Conservation (phyloP, 306 rosid species). For the Leucaena leucocephala region DNA sequence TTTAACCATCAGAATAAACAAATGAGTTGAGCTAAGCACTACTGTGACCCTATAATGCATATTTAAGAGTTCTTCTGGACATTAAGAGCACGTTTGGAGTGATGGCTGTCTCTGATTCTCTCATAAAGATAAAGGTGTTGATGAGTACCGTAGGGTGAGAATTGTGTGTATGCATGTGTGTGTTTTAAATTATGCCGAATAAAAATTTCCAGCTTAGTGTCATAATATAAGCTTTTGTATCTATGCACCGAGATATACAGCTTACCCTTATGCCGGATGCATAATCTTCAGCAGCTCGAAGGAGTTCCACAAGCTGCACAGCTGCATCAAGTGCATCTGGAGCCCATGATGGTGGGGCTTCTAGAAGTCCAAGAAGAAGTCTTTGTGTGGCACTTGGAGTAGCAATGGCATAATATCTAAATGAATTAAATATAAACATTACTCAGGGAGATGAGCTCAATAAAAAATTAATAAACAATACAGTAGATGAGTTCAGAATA, state of each 20-base stretch:
- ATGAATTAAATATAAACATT: constrained; percentile 27
- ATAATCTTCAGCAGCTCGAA: constrained; percentile 99
- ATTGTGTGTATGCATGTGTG: not conserved
- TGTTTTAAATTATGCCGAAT: not conserved
- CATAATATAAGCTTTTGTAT: constrained; percentile 18
- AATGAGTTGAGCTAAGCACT: too few relatives aligned
- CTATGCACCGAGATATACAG: constrained; percentile 35
- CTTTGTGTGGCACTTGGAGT: constrained; percentile 99
- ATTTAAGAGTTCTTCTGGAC: too few relatives aligned
- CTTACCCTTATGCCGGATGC: constrained; percentile 98
- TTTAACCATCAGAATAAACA: too few relatives aligned
- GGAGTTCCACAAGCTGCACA: constrained; percentile 98
- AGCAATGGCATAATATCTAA: constrained; percentile 97
- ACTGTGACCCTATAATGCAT: too few relatives aligned
- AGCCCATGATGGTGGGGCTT: constrained; percentile 99
- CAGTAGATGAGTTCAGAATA: constrained; percentile 33
- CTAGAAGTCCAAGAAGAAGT: constrained; percentile 98
- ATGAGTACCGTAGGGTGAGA: too few relatives aligned
- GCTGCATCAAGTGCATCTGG: constrained; percentile 99
- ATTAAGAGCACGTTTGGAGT: too few relatives aligned
- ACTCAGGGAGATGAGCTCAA: constrained; percentile 14
- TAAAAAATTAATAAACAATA: constrained; percentile 28
- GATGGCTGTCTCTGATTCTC: too few relatives aligned
- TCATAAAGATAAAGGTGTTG: too few relatives aligned
- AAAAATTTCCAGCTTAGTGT: constrained; percentile 17